Conservation (phyloP, 2,329 filamentous ascomycete genomes). For the Hypoxylon sp. region DNA sequence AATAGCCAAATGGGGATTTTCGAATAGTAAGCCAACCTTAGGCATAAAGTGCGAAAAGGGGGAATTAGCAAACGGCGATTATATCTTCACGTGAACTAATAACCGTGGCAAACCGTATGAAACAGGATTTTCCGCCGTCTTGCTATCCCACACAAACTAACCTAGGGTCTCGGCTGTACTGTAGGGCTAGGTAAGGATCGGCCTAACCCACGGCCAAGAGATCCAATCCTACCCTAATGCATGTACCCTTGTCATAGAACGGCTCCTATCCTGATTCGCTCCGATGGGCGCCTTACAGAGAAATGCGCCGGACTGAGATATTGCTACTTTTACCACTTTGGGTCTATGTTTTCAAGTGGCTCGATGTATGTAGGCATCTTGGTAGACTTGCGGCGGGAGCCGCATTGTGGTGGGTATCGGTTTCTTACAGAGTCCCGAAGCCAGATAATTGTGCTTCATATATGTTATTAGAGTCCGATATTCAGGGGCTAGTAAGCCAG, state of each 20-base stretch:
- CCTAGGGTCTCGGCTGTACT: not conserved
- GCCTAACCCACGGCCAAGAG: slow-evolving; percentile 1
- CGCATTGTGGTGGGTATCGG: not conserved
- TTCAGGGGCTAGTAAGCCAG: not conserved
- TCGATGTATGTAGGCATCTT: not conserved
- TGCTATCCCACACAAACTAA: not conserved
- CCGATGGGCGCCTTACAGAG: not conserved
- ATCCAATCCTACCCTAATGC: not conserved
- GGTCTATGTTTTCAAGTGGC: slow-evolving; percentile 1
- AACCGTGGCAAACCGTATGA: not conserved
- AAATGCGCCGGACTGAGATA: slow-evolving; percentile 2
- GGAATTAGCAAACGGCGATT: not conserved
- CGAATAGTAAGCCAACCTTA: not conserved
- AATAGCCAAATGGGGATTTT: slow-evolving; percentile 3
- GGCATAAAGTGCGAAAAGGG: no score
- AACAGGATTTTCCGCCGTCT: not conserved
- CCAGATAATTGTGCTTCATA: not conserved
- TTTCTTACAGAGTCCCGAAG: not conserved
- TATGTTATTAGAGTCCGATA: not conserved
- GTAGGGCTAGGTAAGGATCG: slow-evolving; percentile 5
- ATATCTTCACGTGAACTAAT: not conserved
- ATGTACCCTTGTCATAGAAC: not conserved
- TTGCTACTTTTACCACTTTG: not conserved
- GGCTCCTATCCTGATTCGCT: not conserved
- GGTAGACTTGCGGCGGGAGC: not conserved